phyloP scores from a whole-genome alignment of 2,329 filamentous ascomycete species.

The Colletotrichum sp. region DNA sequence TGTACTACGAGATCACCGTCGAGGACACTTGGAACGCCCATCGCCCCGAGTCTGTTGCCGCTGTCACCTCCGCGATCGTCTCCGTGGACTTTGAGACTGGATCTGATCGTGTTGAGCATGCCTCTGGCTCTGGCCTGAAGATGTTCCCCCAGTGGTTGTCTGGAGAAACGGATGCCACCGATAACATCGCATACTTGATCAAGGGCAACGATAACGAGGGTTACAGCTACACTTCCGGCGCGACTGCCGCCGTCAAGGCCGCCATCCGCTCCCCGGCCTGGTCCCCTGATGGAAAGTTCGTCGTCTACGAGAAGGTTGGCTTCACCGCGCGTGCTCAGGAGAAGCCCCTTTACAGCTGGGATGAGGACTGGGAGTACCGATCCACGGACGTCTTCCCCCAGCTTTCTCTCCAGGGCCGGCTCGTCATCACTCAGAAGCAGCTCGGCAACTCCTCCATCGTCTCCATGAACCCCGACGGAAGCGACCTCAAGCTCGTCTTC shows the following conservation, averaged over 20 bases:
- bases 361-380: conserved; percentile 14
- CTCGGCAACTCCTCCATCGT: conserved; percentile 17
- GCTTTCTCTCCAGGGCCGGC: conserved; percentile 5
- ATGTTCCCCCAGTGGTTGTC: conserved; percentile 8
- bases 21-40: conserved; percentile 12
- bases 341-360: conserved; percentile 9
- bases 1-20: conserved; percentile 6
- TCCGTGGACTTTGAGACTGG: conserved; percentile 10
- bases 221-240: neutral
- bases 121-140: neutral
- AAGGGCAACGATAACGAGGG: conserved; percentile 9
- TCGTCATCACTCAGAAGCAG: conserved; percentile 8
- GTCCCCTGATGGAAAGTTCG: conserved; percentile 10
- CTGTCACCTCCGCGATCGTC: conserved; percentile 3
- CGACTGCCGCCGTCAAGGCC: neutral
- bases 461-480: conserved; percentile 10
- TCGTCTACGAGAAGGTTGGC: conserved; percentile 10
- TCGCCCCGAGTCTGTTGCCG: conserved; percentile 3
- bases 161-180: neutral
- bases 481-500: conserved; percentile 9
- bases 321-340: conserved; percentile 10
- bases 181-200: conserved; percentile 5
- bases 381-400: conserved; percentile 11
- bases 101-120: neutral
- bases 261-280: conserved; percentile 8